Percentiles rank a stretch among this genome's conserved stretches.
phyloP scores from a whole-genome alignment of 768 basidiomycete genomes.

The Hericium erinaceus region DNA sequence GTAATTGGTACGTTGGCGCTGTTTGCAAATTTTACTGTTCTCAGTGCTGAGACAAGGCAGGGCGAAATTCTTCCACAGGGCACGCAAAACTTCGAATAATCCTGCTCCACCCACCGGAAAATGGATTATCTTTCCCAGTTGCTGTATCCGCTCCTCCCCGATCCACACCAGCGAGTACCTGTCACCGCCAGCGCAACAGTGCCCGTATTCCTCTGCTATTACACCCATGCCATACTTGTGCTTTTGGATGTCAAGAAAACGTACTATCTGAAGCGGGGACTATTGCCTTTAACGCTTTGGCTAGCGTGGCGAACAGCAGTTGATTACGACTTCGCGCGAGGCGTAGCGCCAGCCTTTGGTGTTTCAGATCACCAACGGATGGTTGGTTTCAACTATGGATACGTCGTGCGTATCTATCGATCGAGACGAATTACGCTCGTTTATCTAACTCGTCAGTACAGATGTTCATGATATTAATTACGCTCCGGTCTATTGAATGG shows the following conservation, averaged over 20 bases:
- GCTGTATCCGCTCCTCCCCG: background rate
- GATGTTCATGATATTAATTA: slow-evolving; percentile 3
- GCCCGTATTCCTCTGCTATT: slow-evolving; percentile 1
- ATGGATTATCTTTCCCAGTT: too few species aligned
- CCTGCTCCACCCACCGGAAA: too few species aligned
- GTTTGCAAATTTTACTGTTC: too few species aligned
- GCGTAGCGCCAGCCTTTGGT: background rate
- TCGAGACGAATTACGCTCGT: background rate
- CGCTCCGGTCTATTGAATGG: slow-evolving; percentile 9
- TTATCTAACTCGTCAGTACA: background rate
- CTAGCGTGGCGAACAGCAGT: background rate
- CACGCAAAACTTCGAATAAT: too few species aligned
- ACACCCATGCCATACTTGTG: background rate
- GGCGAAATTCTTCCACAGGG: too few species aligned
- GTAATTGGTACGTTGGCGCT: too few species aligned
- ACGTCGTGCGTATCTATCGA: slow-evolving; percentile 2
- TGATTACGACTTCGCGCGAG: background rate
- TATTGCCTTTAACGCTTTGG: slow-evolving; percentile 3
- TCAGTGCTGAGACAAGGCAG: too few species aligned
- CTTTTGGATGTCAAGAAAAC: slow-evolving; percentile 1
- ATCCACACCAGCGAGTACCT: slow-evolving; percentile 1
- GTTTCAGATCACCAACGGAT: slow-evolving; percentile 2
- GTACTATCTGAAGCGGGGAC: background rate
- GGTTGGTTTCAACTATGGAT: slow-evolving; percentile 3
- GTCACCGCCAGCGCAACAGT: background rate